Conservation (phyloP, 441 rosid species). For the Erodium chrysanthum region DNA sequence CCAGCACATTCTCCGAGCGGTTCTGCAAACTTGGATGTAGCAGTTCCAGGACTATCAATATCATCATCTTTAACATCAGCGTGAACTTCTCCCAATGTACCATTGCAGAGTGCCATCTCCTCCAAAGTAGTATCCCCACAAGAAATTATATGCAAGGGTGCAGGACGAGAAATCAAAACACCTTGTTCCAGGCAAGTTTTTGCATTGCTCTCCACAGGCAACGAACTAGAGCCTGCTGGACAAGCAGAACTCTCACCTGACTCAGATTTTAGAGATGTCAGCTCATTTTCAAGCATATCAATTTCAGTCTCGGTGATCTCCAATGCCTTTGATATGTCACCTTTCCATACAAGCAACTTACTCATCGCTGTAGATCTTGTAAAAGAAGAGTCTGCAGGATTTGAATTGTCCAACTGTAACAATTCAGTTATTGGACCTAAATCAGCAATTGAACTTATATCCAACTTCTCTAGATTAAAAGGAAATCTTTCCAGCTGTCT, state of each 20-base stretch:
- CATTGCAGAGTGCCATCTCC: conserved; percentile 28
- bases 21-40: conserved; percentile 51
- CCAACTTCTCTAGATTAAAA: conserved; percentile 65
- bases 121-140: conserved; percentile 32
- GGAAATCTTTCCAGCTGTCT: conserved; percentile 40
- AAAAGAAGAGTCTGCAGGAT: conserved; percentile 49
- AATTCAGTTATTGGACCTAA: conserved; percentile 55
- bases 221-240: conserved; percentile 30
- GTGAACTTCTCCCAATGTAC: conserved; percentile 30
- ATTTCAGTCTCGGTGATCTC: conserved; percentile 82
- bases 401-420: conserved; percentile 56
- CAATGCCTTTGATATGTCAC: conserved; percentile 52
- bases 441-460: conserved; percentile 37
- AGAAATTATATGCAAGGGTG: conserved; percentile 38
- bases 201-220: conserved; percentile 22
- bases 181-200: conserved; percentile 32
- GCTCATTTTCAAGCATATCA: conserved; percentile 75
- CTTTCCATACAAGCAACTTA: conserved; percentile 57
- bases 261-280: conserved; percentile 39
- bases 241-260: conserved; percentile 26
- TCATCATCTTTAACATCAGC: conserved; percentile 39
- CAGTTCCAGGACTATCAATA: conserved; percentile 61
- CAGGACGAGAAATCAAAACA: conserved; percentile 25
- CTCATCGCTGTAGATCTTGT: conserved; percentile 41
- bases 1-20: conserved; percentile 24